Base-by-base conservation (phyloP, 2,329 filamentous ascomycete species). In the Nigrospora osmanthi region DNA sequence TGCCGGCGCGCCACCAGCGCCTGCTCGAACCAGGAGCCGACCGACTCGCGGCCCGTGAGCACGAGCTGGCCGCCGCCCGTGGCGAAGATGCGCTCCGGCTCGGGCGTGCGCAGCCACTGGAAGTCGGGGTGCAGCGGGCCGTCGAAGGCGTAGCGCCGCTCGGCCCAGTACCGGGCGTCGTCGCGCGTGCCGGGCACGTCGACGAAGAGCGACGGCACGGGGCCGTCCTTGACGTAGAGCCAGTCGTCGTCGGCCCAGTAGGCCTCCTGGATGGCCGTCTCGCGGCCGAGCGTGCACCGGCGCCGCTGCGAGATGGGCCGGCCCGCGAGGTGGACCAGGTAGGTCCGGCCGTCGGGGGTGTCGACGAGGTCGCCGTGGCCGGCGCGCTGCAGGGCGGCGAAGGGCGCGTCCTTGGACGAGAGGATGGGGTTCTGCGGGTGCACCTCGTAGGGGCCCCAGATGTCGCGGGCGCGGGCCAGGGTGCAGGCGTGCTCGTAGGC, bases 391-490 rank as follows among this genome's bases (percentile, higher is more conserved):
- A 79, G 58, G 0, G 74, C 68, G 0, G 68, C 67, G 14, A 66
- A 63, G 0, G 74, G 75, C 5, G 67, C 53, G 45, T 77, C 68
- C 53, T 73, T 76, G 32, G 72, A 69, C 0, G 73, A 75, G 38
- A 83, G 62, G 36, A 85, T 68, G 38, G 80, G 68, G 44, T 79
- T 77, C 39, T 75, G 61, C 0, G 80, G 78, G 34, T 80, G 78
- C 1, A 70, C 58, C 52, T 81, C 75, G 60, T 83, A 86, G 0
- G 81, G 80, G 0, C 81, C 81, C 66, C 76, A 77, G 46, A 80
- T 58, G 57, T 72, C 52, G 44, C 66, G 56, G 6, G 71, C 66
- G 42, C 75, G 67, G 48, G 81, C 64, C 3, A 85, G 69, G 28
- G 80, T 84, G 53, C 73, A 75, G 3, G 78, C 74, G 52, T 85